Evolutionary conservation across 768 basidiomycete genomes (phyloP).

Genomic region (Lactifluus subvellereus): DNA sequence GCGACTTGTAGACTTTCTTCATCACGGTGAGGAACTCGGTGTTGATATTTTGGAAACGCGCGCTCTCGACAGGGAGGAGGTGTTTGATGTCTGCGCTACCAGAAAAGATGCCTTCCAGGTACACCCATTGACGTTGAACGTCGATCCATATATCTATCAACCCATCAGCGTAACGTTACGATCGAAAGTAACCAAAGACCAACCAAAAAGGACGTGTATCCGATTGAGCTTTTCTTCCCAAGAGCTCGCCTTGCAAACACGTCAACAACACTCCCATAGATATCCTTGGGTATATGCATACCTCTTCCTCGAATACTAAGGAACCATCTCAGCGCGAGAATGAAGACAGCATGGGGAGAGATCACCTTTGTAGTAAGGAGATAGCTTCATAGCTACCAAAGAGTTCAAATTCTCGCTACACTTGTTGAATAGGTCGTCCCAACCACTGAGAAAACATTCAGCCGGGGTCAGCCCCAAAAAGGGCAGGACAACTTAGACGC

Average conservation of each 20-base stretch:
- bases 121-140: constrained; percentile 99
- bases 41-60: constrained; percentile 99
- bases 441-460: constrained; percentile 53
- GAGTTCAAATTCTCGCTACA: constrained; percentile 97
- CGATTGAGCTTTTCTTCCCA: constrained; percentile 98
- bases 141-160: constrained; percentile 93
- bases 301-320: constrained; percentile 85
- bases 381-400: constrained; percentile 92
- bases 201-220: constrained; percentile 93
- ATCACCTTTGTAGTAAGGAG: constrained; percentile 94
- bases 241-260: constrained; percentile 55
- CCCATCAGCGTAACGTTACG: constrained; percentile 11
- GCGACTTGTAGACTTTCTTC: constrained; percentile 99
- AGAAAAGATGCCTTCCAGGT: constrained; percentile 99
- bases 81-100: constrained; percentile 99
- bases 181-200: constrained; percentile 22
- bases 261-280: constrained; percentile 12
- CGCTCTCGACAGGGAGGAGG: constrained; percentile 91
- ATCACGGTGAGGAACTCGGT: constrained; percentile 96
- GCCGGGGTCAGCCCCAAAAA: not conserved
- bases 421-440: constrained; percentile 96
- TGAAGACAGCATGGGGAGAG: not conserved
- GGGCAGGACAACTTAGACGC: constrained; percentile 19
- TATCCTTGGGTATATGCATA: constrained; percentile 27
- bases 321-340: constrained; percentile 15